Base-by-base conservation (phyloP, 2,329 filamentous ascomycete species). In the Teratosphaeria zuluensis region DNA sequence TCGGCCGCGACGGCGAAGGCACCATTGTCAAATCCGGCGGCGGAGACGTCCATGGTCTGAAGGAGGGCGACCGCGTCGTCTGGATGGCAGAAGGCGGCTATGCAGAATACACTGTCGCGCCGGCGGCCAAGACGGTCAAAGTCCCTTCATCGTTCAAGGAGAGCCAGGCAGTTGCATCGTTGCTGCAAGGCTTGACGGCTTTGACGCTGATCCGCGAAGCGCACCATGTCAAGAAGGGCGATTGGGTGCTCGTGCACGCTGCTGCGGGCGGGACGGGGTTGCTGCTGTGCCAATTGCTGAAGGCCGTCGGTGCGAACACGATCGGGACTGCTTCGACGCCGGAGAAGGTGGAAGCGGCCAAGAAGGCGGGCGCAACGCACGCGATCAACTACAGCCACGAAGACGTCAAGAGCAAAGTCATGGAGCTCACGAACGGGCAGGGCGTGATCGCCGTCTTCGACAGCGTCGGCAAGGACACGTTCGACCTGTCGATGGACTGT, bases 181-280 rank as follows among this genome's bases (percentile, higher is more conserved):
- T 90, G n/a, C 77, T 95, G 9, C 92, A 95, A 71, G 91, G 89
- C 1, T 77, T 96, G 42, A 96, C 91, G 1, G 90, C 90, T 0
- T 78, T 94, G 65, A 89, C 89, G 0, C 79, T 96, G 32, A 83
- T 90, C 60, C 83, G 86, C 58, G 90, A 95, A 71, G 83, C 88
- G 3, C 79, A 87, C 63, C 68, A 78, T 0, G 89, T 92, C 6
- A 78, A 90, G 70, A 80, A 83, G 64, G 89, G 86, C 0, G 89
- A 95, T 65, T 94, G 88, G 85, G 80, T 90, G 0, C 82, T 96
- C 2, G 84, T 96, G 16, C 90, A 94, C 66, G 91, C 91, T 0
- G 91, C 91, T 0, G 90, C 90, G 0, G 91, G 91, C 16, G 91
- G 91, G 16, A 89, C 90, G 0, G 89, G 89, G 0, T 76, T 87